Conservation (phyloP, 768 basidiomycete species). For the Tylopilus vinaceipallidus region DNA sequence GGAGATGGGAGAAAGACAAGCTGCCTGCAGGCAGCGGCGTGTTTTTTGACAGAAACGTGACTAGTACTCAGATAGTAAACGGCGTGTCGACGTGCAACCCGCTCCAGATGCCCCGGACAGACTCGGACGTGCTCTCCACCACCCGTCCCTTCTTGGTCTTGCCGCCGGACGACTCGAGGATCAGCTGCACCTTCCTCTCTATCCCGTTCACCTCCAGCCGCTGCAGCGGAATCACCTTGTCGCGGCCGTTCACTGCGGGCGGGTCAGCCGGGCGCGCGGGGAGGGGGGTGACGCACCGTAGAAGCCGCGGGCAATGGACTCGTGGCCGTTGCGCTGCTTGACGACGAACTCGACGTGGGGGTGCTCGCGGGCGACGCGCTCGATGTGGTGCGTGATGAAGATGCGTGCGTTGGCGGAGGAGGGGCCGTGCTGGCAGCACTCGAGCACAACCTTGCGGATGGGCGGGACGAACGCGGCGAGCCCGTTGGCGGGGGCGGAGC, state of each 20-base stretch:
- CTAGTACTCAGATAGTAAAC: slow-evolving; percentile 43
- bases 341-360: slow-evolving; percentile 87
- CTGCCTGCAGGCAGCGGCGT: slow-evolving; percentile 32
- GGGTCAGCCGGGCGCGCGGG: slow-evolving; percentile 12
- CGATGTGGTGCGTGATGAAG: slow-evolving; percentile 63
- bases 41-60: slow-evolving; percentile 28
- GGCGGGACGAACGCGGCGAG: slow-evolving; percentile 72
- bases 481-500: slow-evolving; percentile 70
- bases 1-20: slow-evolving; percentile 1
- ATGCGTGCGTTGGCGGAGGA: slow-evolving; percentile 70
- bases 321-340: slow-evolving; percentile 66
- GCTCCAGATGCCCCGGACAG: slow-evolving; percentile 87
- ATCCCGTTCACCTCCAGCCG: slow-evolving; percentile 72
- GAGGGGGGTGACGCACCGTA: slow-evolving; percentile 50
- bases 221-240: slow-evolving; percentile 85
- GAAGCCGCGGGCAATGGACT: slow-evolving; percentile 81
- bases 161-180: slow-evolving; percentile 84
- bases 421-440: slow-evolving; percentile 82
- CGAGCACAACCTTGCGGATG: slow-evolving; percentile 84
- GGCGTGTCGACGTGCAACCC: slow-evolving; percentile 80
- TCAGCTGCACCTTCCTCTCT: slow-evolving; percentile 73
- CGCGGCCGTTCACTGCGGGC: slow-evolving; percentile 73
- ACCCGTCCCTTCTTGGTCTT: slow-evolving; percentile 71
- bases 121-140: slow-evolving; percentile 77
- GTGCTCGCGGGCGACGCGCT: slow-evolving; percentile 63